A percentile compares a stretch with the other conserved stretches of the same genome.
phyloP scores from a whole-genome alignment of 2,329 filamentous ascomycete genomes.

The Cladosporium oxysporum region DNA sequence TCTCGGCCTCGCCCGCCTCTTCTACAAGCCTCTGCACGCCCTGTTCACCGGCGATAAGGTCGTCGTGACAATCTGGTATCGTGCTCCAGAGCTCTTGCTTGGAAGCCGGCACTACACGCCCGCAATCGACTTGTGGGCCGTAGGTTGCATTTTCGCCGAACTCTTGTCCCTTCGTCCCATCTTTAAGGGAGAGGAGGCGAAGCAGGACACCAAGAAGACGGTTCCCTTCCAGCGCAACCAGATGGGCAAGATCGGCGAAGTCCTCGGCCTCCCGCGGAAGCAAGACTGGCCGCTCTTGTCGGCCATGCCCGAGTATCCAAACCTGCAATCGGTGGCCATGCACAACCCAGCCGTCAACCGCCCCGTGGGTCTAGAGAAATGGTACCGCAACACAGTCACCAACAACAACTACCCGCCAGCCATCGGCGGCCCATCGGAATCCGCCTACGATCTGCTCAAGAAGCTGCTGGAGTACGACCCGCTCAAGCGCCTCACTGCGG shows the following conservation, averaged over 20 bases:
- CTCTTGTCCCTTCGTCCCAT: slow-evolving; percentile 86
- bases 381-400: slow-evolving; percentile 53
- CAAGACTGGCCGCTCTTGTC: slow-evolving; percentile 83
- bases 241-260: slow-evolving; percentile 98
- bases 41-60: slow-evolving; percentile 96
- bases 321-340: slow-evolving; percentile 40
- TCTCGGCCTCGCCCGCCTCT: slow-evolving; percentile 84
- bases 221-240: slow-evolving; percentile 97
- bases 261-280: slow-evolving; percentile 86
- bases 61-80: slow-evolving; percentile 98
- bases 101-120: slow-evolving; percentile 96
- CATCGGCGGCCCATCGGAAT: slow-evolving; percentile 61
- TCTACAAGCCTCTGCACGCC: slow-evolving; percentile 89
- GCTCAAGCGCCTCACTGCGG: slow-evolving; percentile 80
- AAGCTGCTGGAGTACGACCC: slow-evolving; percentile 92
- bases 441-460: slow-evolving; percentile 70
- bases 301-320: slow-evolving; percentile 79
- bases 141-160: slow-evolving; percentile 97
- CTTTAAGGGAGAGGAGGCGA: slow-evolving; percentile 98
- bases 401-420: slow-evolving; percentile 46
- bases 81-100: slow-evolving; percentile 88
- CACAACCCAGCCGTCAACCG: slow-evolving; percentile 53
- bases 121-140: slow-evolving; percentile 94
- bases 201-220: slow-evolving; percentile 98
- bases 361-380: slow-evolving; percentile 67